Evolutionary conservation across 192 early-diverging fungal genomes (phyloP), one percentile per base, ranked within the genome.

Genomic region (Nowakowskiella sp.): DNA sequence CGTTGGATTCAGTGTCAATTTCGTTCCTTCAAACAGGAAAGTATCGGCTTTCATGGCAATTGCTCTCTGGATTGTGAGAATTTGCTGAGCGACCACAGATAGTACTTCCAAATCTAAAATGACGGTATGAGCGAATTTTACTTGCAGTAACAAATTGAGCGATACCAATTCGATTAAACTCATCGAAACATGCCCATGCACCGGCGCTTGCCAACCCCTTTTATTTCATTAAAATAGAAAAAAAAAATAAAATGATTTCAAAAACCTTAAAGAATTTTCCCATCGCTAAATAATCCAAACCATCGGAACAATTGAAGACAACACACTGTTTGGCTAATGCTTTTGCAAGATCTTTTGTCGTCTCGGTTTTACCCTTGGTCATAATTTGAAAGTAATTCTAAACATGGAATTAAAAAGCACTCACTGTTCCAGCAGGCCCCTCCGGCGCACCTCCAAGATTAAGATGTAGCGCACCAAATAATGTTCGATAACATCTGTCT

Each of bases 211-310:
- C 78, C 33, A 82, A 51, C 3, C 80, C 80, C 58, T n/a, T 55
- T n/a, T n/a, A n/a, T n/a, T n/a, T n/a, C n/a, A n/a, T n/a, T n/a
- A n/a, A n/a, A n/a, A n/a, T n/a, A n/a, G n/a, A n/a, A n/a, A n/a
- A n/a, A n/a, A n/a, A n/a, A n/a, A n/a, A n/a, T n/a, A n/a, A n/a
- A n/a, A n/a, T n/a, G n/a, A n/a, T n/a, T n/a, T n/a, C n/a, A n/a
- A n/a, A n/a, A n/a, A n/a, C n/a, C n/a, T 79, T 82, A 56, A 82
- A 82, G 63, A 82, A 82, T 44, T 82, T 82, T 26, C 80, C 80
- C 80, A 82, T 82, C 1, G 80, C 80, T 2, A 82, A 46, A 55
- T 82, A 82, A 44, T 82, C 80, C 28, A 82, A 60, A n/a, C 80
- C 80, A 47, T 82, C 80, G 0, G 80, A 82, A 45, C 80, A 82